Conservation (phyloP, 192 early-diverging fungal species). For the Phycomyces blakesleeanus region DNA sequence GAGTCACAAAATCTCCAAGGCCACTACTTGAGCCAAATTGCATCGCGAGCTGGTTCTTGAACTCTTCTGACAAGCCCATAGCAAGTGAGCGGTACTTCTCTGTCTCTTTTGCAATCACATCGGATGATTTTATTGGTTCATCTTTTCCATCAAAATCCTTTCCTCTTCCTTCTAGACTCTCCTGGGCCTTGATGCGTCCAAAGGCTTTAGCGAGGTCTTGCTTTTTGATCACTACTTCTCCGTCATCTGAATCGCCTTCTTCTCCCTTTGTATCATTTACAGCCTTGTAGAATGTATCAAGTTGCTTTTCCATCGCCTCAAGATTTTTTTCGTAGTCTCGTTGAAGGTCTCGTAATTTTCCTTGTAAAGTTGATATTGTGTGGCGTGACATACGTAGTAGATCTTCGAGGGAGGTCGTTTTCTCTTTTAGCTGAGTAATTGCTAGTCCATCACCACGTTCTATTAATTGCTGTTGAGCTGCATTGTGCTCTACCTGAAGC, state of each 20-base stretch:
- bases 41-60: conserved; percentile 28
- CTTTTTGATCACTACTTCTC: conserved; percentile 6
- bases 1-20: conserved; percentile 26
- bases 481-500: conserved; percentile 58
- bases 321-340: conserved; percentile 64
- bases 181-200: conserved; percentile 29
- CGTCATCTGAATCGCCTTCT: conserved; percentile 39
- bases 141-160: too few relatives aligned
- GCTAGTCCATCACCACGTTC: conserved; percentile 46
- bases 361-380: conserved; percentile 70
- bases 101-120: not conserved
- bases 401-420: conserved; percentile 38
- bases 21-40: conserved; percentile 34
- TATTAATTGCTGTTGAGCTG: conserved; percentile 60
- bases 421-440: conserved; percentile 51
- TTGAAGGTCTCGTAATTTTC: conserved; percentile 65
- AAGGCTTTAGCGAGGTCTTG: conserved; percentile 18
- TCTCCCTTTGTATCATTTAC: not conserved
- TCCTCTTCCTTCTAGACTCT: conserved; percentile 28
- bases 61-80: conserved; percentile 30
- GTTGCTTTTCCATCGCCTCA: conserved; percentile 19
- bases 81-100: conserved; percentile 16
- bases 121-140: not conserved
- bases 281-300: conserved; percentile 14
- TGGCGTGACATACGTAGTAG: conserved; percentile 68